Base-by-base conservation (phyloP, 352 stramenopile genomes). In the Pythium rishiriense region DNA sequence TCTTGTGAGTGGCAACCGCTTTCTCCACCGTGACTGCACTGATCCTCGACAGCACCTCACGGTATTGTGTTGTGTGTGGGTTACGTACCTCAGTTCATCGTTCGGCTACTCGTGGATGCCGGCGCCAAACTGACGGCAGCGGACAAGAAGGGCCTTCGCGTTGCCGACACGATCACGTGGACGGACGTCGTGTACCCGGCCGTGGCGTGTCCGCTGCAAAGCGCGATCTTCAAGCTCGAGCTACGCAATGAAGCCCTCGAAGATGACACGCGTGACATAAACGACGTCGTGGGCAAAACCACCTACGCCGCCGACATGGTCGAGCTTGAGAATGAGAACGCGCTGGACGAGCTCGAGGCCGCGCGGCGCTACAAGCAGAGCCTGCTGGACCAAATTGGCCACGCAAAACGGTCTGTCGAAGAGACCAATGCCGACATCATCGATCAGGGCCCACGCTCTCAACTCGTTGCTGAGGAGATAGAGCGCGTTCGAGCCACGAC, bases 131-230 rank as follows among this genome's bases (percentile, higher is more conserved):
- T 74, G 2, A 48, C 41, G 2, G 52, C 47, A 9, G 21, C 31
- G 10, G 67, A 74, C 54, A 70, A 70, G 48, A 74, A 70, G 45
- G 63, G 67, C 8, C 37, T 68, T 7, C 62, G 67, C 1, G 46
- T 58, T 15, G 29, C 22, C 29, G 67, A 74, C 29, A 48, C 41
- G 15, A 26, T 58, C 1, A 68, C 62, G 11, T 74, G 67, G 67
- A 65, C 53, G 3, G 67, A 70, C 39, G 48, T 62, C 4, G 28
- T 70, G 7, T 68, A 68, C 25, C 67, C 67, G 9, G 43, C 31
- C 7, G 28, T 74, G 4, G 67, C 52, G 3, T 58, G 39, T 21
- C 67, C 62, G 6, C 37, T 74, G 11, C 67, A 74, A 43, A 62
- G 68, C n/a, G 24, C 43, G 0, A 46, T 74, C 11, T 70, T 68